Percentiles rank a stretch among this genome's conserved stretches.
phyloP scores from a whole-genome alignment of 2,329 filamentous ascomycete genomes.

The Cladosporium sp. region DNA sequence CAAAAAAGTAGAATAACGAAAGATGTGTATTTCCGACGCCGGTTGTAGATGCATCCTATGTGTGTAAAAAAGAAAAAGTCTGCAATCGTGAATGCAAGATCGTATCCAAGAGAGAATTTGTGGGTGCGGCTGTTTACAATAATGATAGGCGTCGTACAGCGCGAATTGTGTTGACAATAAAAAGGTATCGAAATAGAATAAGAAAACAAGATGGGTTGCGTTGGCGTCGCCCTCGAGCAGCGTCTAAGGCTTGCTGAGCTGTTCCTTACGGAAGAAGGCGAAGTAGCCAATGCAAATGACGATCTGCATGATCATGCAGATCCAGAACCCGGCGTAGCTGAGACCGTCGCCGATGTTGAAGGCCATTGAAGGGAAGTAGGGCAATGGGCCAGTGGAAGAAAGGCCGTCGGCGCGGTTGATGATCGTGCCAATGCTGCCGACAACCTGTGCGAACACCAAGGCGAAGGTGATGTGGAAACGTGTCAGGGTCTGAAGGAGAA shows the following conservation, averaged over 20 bases:
- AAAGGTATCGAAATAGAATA: neutral
- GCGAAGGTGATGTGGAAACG: conserved; percentile 62
- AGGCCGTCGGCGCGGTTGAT: conserved; percentile 58
- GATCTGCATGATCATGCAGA: conserved; percentile 55
- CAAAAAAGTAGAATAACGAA: conserved; percentile 2
- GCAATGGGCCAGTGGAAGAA: conserved; percentile 57
- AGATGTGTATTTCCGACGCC: conserved; percentile 11
- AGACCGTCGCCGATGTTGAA: conserved; percentile 44
- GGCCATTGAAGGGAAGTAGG: conserved; percentile 60
- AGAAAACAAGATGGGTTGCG: neutral
- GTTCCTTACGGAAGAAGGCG: conserved; percentile 56
- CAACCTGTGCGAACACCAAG: conserved; percentile 57
- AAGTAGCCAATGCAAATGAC: conserved; percentile 56
- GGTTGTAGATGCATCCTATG: conserved; percentile 4
- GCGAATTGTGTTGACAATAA: neutral
- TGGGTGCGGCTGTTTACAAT: neutral
- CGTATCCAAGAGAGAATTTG: neutral
- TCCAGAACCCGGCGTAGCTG: conserved; percentile 57
- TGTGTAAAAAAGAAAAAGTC: neutral
- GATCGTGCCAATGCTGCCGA: conserved; percentile 61
- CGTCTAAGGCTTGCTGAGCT: conserved; percentile 49
- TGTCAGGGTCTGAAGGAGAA: conserved; percentile 59
- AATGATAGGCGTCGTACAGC: neutral
- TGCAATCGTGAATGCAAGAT: conserved; percentile 10
- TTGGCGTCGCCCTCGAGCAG: neutral